Evolutionary conservation across 345 rosid species (phyloP).

Genomic region (Bruguiera parviflora): DNA sequence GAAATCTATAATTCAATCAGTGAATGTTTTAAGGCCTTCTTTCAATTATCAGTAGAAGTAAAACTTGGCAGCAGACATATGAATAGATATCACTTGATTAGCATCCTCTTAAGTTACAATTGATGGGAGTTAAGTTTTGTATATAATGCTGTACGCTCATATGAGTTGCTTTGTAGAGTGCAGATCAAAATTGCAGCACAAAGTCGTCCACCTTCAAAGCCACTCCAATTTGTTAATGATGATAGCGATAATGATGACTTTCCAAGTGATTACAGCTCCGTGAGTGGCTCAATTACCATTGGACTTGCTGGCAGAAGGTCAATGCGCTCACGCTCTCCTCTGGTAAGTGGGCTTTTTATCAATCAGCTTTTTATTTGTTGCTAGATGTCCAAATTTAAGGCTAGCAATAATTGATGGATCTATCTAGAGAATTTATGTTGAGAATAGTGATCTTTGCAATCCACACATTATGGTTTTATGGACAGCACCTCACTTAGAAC

Average conservation of each 20-base stretch:
- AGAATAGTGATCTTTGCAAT: too few relatives aligned
- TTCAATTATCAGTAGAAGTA: too few relatives aligned
- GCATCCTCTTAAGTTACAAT: too few relatives aligned
- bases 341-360: constrained; percentile 25
- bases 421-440: background rate
- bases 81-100: too few relatives aligned
- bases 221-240: constrained; percentile 17
- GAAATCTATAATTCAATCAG: too few relatives aligned
- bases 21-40: too few relatives aligned
- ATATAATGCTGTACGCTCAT: too few relatives aligned
- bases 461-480: too few relatives aligned
- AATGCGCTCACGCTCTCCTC: constrained; percentile 30
- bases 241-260: constrained; percentile 28
- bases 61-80: too few relatives aligned
- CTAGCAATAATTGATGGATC: background rate
- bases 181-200: constrained; percentile 40
- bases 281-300: constrained; percentile 17
- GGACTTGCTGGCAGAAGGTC: constrained; percentile 41
- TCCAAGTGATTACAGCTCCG: constrained; percentile 21
- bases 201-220: constrained; percentile 19
- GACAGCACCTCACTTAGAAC: background rate
- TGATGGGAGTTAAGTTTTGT: too few relatives aligned
- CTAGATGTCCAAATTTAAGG: background rate
- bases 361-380: background rate
- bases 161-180: constrained; percentile 13